These are phyloP conservation scores for Epithele typhae DNA, from an alignment of 768 basidiomycete species.

Conservation along the genomic window DNA sequence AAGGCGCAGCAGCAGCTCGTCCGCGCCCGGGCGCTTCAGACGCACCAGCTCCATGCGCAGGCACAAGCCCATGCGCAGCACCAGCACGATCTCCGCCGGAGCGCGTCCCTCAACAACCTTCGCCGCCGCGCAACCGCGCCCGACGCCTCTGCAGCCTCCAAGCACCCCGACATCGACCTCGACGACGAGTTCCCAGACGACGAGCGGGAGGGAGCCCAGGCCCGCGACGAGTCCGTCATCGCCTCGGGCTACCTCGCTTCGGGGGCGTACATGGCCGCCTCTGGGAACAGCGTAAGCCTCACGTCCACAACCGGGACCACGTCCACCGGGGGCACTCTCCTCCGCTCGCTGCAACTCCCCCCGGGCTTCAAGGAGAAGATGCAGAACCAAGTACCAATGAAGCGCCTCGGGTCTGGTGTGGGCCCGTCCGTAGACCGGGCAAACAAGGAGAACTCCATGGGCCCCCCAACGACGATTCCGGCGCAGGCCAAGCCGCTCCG, in stretches of 20 bases:
- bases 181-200: constrained; percentile 37
- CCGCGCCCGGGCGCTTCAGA: not conserved
- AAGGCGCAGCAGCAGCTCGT: constrained; percentile 10
- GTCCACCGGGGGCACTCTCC: constrained; percentile 48
- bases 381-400: constrained; percentile 64
- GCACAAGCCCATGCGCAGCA: constrained; percentile 31
- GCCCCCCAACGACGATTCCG: constrained; percentile 60
- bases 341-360: constrained; percentile 47
- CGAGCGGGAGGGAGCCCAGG: no score
- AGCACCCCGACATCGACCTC: constrained; percentile 39
- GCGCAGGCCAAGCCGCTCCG: constrained; percentile 47
- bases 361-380: constrained; percentile 50
- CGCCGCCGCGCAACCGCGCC: constrained; percentile 45
- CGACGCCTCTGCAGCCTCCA: constrained; percentile 31
- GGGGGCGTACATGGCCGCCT: constrained; percentile 77
- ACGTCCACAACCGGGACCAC: constrained; percentile 90
- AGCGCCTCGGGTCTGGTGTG: constrained; percentile 42
- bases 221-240: constrained; percentile 46
- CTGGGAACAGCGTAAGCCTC: constrained; percentile 91
- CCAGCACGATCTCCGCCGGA: constrained; percentile 59
- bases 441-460: constrained; percentile 48
- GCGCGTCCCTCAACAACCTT: constrained; percentile 75
- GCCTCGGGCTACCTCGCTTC: constrained; percentile 72
- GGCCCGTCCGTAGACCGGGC: constrained; percentile 24
- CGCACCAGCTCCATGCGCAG: not conserved